These are phyloP conservation scores for Mycena galopus DNA, from an alignment of 768 basidiomycete species.

Conservation along the genomic window DNA sequence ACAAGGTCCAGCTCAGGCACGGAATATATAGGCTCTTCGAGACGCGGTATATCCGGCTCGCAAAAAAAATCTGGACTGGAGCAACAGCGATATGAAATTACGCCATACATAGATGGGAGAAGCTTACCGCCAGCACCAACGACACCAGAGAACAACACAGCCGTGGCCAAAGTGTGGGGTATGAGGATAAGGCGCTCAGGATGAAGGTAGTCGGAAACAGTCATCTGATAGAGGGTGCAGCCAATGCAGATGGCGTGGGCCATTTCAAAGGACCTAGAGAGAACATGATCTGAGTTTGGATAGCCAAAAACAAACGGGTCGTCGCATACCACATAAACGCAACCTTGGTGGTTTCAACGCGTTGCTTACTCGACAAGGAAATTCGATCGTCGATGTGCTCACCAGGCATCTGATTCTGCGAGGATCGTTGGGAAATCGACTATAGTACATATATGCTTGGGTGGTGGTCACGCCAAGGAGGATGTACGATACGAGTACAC, in stretches of 20 bases:
- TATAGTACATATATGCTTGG: slow-evolving; percentile 15
- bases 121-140: slow-evolving; percentile 15
- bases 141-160: slow-evolving; percentile 8
- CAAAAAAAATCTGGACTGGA: slow-evolving; percentile 14
- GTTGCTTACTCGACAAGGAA: too few species aligned
- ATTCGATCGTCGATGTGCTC: too few species aligned
- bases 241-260: slow-evolving; percentile 10
- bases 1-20: slow-evolving; percentile 17
- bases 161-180: slow-evolving; percentile 2
- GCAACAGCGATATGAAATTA: not conserved
- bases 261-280: slow-evolving; percentile 7
- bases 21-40: slow-evolving; percentile 18
- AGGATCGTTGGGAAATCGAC: slow-evolving; percentile 9
- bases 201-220: slow-evolving; percentile 3
- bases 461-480: slow-evolving; percentile 10
- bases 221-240: slow-evolving; percentile 10
- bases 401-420: not conserved
- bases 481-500: not conserved
- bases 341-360: slow-evolving; percentile 3
- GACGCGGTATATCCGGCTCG: slow-evolving; percentile 9
- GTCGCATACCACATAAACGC: slow-evolving; percentile 9
- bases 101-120: not conserved
- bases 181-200: slow-evolving; percentile 14
- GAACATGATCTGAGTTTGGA: not conserved
- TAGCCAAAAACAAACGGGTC: not conserved